phyloP scores from a whole-genome alignment of 495 filamentous ascomycete genomes.

The Cercophora scortea region DNA sequence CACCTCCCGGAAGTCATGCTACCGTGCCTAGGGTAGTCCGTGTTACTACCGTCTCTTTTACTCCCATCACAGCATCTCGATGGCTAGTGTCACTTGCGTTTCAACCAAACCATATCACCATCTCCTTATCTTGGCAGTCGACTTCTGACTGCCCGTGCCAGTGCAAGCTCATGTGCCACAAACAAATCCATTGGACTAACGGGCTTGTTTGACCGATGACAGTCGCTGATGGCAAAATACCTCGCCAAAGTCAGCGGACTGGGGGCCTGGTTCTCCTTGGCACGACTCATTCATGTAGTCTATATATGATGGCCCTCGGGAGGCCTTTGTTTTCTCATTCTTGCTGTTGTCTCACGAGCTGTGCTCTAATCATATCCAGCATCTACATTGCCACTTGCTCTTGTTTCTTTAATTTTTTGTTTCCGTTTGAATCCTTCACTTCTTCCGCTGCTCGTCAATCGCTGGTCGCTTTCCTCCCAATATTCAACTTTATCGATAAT shows the following conservation, averaged over 20 bases:
- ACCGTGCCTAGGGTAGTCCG: background rate
- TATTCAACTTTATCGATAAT: slow-evolving; percentile 9
- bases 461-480: slow-evolving; percentile 20
- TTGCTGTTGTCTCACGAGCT: slow-evolving; percentile 27
- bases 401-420: slow-evolving; percentile 18
- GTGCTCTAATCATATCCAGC: slow-evolving; percentile 21
- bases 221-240: background rate
- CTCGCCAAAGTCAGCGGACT: background rate
- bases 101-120: slow-evolving; percentile 17
- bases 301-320: slow-evolving; percentile 25
- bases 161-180: background rate
- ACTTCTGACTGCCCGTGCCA: background rate
- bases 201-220: background rate
- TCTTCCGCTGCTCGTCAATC: slow-evolving; percentile 29
- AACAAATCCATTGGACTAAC: background rate
- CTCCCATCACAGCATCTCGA: background rate
- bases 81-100: slow-evolving; percentile 21
- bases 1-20: background rate
- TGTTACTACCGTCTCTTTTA: too few relatives aligned
- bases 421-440: slow-evolving; percentile 10
- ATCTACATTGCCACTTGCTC: slow-evolving; percentile 9
- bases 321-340: background rate
- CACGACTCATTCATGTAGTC: background rate
- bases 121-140: slow-evolving; percentile 15
- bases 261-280: background rate